These are phyloP conservation scores for Postia placenta DNA, from an alignment of 768 basidiomycete genomes.

Conservation along the genomic window DNA sequence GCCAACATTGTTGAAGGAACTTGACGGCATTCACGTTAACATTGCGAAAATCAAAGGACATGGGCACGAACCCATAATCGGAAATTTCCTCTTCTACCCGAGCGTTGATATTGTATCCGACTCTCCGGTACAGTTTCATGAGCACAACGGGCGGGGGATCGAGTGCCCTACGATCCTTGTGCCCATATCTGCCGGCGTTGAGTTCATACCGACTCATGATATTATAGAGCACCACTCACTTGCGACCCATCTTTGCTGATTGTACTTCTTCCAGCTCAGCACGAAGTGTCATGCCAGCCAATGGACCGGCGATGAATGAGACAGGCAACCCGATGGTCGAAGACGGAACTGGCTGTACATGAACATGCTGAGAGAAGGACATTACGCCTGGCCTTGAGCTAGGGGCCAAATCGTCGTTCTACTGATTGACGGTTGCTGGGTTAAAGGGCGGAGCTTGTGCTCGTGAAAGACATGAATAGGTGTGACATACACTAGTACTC, in stretches of 20 bases:
- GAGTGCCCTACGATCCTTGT: constrained; percentile 20
- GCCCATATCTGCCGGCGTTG: constrained; percentile 15
- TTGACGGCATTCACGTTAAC: neutral
- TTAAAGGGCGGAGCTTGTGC: too few species aligned
- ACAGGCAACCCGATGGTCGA: neutral
- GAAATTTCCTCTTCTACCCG: too few species aligned
- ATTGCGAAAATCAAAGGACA: too few species aligned
- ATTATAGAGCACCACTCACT: neutral
- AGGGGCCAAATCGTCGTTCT: too few species aligned
- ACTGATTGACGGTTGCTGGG: too few species aligned
- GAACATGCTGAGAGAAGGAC: too few species aligned
- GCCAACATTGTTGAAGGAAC: constrained; percentile 30
- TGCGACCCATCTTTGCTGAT: constrained; percentile 7
- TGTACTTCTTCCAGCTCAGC: constrained; percentile 3
- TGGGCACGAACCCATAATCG: too few species aligned
- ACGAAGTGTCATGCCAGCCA: constrained; percentile 3
- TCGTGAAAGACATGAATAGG: too few species aligned
- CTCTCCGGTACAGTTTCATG: constrained; percentile 15
- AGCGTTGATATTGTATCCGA: constrained; percentile 7
- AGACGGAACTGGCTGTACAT: neutral
- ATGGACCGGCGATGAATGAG: constrained; percentile 1
- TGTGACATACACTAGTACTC: too few species aligned
- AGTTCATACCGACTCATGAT: neutral
- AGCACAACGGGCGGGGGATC: constrained; percentile 23
- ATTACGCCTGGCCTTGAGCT: too few species aligned